A percentile compares a stretch with the other conserved stretches of the same genome.
These are phyloP conservation scores for Saccharomycopsis lassenensis DNA, from an alignment of 805 yeast species.

Conservation along the genomic window DNA sequence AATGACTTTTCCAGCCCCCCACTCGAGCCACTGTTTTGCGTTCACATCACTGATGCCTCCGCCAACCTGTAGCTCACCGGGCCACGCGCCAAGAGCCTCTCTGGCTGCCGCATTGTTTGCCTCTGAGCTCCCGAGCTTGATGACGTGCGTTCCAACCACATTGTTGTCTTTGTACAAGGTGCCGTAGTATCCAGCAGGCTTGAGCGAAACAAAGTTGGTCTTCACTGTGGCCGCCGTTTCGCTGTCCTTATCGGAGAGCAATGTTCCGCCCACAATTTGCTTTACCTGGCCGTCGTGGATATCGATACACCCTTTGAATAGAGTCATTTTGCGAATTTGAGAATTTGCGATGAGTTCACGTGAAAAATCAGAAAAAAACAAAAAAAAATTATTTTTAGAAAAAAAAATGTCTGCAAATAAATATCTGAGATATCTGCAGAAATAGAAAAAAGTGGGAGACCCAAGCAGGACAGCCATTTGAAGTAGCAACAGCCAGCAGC, in stretches of 20 bases:
- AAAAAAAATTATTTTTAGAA: not conserved
- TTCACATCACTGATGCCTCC: slow-evolving; percentile 80
- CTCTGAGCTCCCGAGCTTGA: slow-evolving; percentile 70
- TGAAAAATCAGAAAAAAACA: slow-evolving; percentile 1
- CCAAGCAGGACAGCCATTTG: too few relatives aligned
- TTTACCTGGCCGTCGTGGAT: slow-evolving; percentile 92
- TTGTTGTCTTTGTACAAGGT: slow-evolving; percentile 46
- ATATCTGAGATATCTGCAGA: too few relatives aligned
- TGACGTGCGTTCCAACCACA: slow-evolving; percentile 80
- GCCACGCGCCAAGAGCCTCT: slow-evolving; percentile 69
- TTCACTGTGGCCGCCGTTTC: slow-evolving; percentile 30
- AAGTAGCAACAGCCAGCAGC: too few relatives aligned
- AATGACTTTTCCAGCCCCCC: slow-evolving; percentile 78
- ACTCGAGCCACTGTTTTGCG: slow-evolving; percentile 66
- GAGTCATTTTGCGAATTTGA: too few relatives aligned
- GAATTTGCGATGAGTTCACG: slow-evolving; percentile 5
- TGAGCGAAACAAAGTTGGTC: slow-evolving; percentile 71
- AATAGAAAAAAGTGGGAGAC: too few relatives aligned
- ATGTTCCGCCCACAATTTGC: slow-evolving; percentile 93
- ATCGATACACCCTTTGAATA: slow-evolving; percentile 90
- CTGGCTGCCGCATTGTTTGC: slow-evolving; percentile 76
- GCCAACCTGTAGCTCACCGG: slow-evolving; percentile 68
- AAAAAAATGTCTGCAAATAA: not conserved
- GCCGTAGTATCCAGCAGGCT: slow-evolving; percentile 70
- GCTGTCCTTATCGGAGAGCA: slow-evolving; percentile 43